A percentile compares a stretch with the other conserved stretches of the same genome.
These are phyloP conservation scores for Diversispora epigaea DNA, from an alignment of 192 early-diverging fungal genomes.

Conservation along the genomic window DNA sequence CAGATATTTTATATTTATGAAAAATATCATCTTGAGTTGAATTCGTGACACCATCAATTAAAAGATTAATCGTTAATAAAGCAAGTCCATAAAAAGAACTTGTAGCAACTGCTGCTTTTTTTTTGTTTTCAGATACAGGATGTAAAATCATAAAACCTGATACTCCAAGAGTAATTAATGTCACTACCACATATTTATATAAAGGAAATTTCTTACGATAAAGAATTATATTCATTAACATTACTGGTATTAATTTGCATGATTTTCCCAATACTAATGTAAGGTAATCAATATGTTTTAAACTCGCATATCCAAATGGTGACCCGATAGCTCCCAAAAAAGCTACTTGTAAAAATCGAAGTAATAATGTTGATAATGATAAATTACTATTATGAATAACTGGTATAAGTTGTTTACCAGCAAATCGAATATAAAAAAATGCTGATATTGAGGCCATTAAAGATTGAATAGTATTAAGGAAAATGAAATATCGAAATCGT, in stretches of 20 bases:
- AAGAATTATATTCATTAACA: constrained; percentile 92
- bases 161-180: constrained; percentile 86
- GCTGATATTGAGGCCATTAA: constrained; percentile 75
- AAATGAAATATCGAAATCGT: constrained; percentile 86
- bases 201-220: constrained; percentile 83
- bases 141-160: constrained; percentile 92
- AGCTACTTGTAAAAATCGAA: constrained; percentile 76
- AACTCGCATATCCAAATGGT: constrained; percentile 90
- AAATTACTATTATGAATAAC: constrained; percentile 25
- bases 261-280: constrained; percentile 96
- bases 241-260: constrained; percentile 94
- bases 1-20: constrained; percentile 74
- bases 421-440: constrained; percentile 66
- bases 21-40: constrained; percentile 96
- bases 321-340: constrained; percentile 73
- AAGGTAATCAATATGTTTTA: constrained; percentile 95
- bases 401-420: constrained; percentile 40
- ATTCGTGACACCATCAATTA: constrained; percentile 93
- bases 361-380: constrained; percentile 35
- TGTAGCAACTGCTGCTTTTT: constrained; percentile 40
- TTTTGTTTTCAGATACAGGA: constrained; percentile 48
- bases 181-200: constrained; percentile 88
- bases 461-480: constrained; percentile 87
- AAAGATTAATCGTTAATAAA: constrained; percentile 80
- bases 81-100: constrained; percentile 78